Percentiles rank a stretch among this genome's conserved stretches.
Evolutionary conservation across 208 protist species (phyloP).

Genomic region (Leishmania gerbilli): DNA sequence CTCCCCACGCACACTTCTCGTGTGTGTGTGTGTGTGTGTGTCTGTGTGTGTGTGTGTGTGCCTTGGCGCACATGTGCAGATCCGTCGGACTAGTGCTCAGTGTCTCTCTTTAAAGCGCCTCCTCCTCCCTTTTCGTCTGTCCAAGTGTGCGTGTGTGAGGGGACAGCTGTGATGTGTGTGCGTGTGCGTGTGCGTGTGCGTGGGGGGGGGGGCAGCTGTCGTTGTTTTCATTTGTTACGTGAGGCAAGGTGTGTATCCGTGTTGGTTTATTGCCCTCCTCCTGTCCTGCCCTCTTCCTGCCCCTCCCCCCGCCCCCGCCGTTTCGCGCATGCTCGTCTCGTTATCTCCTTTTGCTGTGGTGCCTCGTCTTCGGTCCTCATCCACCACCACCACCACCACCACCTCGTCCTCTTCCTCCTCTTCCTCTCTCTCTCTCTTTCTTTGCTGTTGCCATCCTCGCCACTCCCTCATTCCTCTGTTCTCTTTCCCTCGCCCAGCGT

Average conservation of each 20-base stretch:
- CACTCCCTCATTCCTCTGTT: background rate
- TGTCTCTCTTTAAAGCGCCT: too few species aligned
- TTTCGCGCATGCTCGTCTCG: background rate
- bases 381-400: background rate
- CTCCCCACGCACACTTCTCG: background rate
- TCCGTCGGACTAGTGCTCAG: too few species aligned
- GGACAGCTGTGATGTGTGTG: background rate
- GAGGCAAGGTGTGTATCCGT: too few species aligned
- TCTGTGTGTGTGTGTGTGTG: background rate
- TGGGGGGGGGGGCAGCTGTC: too few species aligned
- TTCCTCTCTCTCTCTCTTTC: background rate
- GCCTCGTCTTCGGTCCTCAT: too few species aligned
- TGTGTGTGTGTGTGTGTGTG: conserved; percentile 5
- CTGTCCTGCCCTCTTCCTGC: background rate
- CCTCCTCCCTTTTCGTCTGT: too few species aligned
- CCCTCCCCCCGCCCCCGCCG: background rate
- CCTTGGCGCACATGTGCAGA: too few species aligned
- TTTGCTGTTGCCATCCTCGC: background rate
- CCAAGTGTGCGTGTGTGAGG: too few species aligned
- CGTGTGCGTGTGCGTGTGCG: too few species aligned
- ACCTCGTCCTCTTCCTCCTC: too few species aligned
- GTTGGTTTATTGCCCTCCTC: background rate
- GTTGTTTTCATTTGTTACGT: too few species aligned
- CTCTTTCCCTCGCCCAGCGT: background rate
- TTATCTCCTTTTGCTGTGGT: background rate